Evolutionary conservation across 257 asterid genomes (phyloP).

Genomic region (Capsicum chinense): DNA sequence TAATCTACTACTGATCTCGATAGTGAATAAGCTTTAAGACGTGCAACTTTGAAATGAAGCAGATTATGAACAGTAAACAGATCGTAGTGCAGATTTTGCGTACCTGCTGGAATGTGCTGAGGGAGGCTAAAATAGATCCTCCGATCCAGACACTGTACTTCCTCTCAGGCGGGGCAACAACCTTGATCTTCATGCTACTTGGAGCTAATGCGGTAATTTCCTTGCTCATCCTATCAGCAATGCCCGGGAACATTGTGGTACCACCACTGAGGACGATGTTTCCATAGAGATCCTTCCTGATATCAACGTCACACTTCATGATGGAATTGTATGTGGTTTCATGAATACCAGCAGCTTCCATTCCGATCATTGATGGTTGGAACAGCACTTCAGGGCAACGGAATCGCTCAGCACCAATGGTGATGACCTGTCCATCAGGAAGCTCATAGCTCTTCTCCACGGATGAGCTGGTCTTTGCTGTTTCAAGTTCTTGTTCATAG

Average conservation of each 20-base stretch:
- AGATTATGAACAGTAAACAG: neutral
- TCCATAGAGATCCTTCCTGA: slow-evolving; percentile 45
- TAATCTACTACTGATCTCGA: neutral
- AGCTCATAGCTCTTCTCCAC: slow-evolving; percentile 46
- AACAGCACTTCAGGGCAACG: slow-evolving; percentile 50
- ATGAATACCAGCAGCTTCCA: slow-evolving; percentile 46
- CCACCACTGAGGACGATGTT: slow-evolving; percentile 46
- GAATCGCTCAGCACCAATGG: slow-evolving; percentile 49
- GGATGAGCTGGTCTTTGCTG: slow-evolving; percentile 41
- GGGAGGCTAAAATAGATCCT: slow-evolving; percentile 34
- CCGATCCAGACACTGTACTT: slow-evolving; percentile 37
- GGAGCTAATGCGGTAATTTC: slow-evolving; percentile 35
- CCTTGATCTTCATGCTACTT: slow-evolving; percentile 36
- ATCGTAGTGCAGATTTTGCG: neutral
- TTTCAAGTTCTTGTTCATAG: slow-evolving; percentile 46
- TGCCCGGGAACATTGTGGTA: slow-evolving; percentile 41
- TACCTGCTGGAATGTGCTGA: slow-evolving; percentile 38
- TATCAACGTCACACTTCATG: slow-evolving; percentile 47
- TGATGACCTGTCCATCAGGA: slow-evolving; percentile 42
- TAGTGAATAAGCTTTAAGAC: slow-evolving; percentile 7
- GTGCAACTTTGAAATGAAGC: slow-evolving; percentile 3
- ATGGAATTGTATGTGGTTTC: slow-evolving; percentile 46
- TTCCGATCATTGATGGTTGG: slow-evolving; percentile 49
- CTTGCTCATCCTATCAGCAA: slow-evolving; percentile 38
- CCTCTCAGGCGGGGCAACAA: slow-evolving; percentile 34